Conservation (phyloP, 2,329 filamentous ascomycete genomes). For the Cadophora luteo-olivacea region DNA sequence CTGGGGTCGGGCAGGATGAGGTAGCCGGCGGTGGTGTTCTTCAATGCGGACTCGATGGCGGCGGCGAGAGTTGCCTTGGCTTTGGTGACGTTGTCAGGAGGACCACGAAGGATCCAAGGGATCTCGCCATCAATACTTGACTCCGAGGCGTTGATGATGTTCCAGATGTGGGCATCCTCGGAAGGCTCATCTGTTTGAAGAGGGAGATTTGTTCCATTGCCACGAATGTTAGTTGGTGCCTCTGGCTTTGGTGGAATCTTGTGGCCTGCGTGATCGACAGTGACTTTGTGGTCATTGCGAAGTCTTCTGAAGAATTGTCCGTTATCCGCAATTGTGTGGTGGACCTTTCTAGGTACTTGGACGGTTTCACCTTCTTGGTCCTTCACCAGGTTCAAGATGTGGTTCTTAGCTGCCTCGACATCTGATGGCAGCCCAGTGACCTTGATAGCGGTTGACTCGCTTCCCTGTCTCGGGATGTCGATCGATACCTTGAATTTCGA, state of each 20-base stretch:
- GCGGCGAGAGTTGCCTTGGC: constrained; percentile 77
- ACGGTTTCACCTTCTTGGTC: constrained; percentile 88
- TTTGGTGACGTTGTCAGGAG: constrained; percentile 79
- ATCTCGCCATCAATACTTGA: constrained; percentile 68
- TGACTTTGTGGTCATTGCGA: constrained; percentile 84
- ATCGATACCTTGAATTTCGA: constrained; percentile 84
- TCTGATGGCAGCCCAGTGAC: constrained; percentile 79
- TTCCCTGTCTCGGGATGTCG: constrained; percentile 90
- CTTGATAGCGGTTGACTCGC: constrained; percentile 84
- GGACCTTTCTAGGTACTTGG: constrained; percentile 80
- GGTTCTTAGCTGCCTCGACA: constrained; percentile 85
- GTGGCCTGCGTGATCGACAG: constrained; percentile 88
- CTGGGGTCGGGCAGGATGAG: constrained; percentile 85
- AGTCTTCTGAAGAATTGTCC: constrained; percentile 94
- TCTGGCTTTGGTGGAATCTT: constrained; percentile 73
- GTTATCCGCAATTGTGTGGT: constrained; percentile 86
- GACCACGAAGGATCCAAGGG: constrained; percentile 88
- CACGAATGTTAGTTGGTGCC: constrained; percentile 55
- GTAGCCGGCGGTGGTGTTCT: constrained; percentile 79
- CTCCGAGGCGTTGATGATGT: constrained; percentile 69
- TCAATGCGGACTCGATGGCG: constrained; percentile 74
- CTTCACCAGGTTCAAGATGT: constrained; percentile 81
- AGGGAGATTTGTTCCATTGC: constrained; percentile 73
- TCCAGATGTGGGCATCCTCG: constrained; percentile 80
- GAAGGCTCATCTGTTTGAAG: constrained; percentile 89